Percentiles rank a stretch among this genome's conserved stretches.
These are phyloP conservation scores for Verbena officinalis DNA, from an alignment of 257 asterid genomes.

Conservation along the genomic window DNA sequence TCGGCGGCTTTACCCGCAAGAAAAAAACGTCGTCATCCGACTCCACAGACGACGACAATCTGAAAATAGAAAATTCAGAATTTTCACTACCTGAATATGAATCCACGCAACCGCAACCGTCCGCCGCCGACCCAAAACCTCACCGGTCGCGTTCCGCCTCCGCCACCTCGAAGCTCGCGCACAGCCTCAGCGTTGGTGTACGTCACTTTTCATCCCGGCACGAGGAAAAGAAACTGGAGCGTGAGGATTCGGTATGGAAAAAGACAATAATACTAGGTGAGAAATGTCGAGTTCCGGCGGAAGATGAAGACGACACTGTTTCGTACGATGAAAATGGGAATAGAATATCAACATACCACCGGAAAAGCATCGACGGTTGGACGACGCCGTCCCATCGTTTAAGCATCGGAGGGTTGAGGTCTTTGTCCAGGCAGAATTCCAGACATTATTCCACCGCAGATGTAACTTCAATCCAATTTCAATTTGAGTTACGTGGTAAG, in stretches of 20 bases:
- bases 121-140: conserved; percentile 42
- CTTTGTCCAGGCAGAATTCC: conserved; percentile 29
- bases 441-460: background rate
- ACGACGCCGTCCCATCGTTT: too few relatives aligned
- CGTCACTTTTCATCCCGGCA: conserved; percentile 16
- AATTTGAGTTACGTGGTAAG: too few relatives aligned
- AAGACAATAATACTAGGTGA: conserved; percentile 90
- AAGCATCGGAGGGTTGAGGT: background rate
- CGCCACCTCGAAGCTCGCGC: conserved; percentile 38
- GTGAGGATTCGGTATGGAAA: conserved; percentile 87
- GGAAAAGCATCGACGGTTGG: conserved; percentile 30
- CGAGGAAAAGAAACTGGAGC: conserved; percentile 47
- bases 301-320: conserved; percentile 45
- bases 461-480: background rate
- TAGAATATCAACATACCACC: conserved; percentile 60
- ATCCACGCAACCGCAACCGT: background rate
- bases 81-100: background rate
- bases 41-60: conserved; percentile 37
- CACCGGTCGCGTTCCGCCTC: conserved; percentile 38
- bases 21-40: conserved; percentile 14
- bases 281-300: conserved; percentile 63
- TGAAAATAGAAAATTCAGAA: conserved; percentile 35
- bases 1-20: conserved; percentile 40
- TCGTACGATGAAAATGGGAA: conserved; percentile 74
- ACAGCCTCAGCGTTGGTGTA: conserved; percentile 55